Base-by-base conservation (phyloP, 2,329 filamentous ascomycete genomes). In the Chaetomium sp. region DNA sequence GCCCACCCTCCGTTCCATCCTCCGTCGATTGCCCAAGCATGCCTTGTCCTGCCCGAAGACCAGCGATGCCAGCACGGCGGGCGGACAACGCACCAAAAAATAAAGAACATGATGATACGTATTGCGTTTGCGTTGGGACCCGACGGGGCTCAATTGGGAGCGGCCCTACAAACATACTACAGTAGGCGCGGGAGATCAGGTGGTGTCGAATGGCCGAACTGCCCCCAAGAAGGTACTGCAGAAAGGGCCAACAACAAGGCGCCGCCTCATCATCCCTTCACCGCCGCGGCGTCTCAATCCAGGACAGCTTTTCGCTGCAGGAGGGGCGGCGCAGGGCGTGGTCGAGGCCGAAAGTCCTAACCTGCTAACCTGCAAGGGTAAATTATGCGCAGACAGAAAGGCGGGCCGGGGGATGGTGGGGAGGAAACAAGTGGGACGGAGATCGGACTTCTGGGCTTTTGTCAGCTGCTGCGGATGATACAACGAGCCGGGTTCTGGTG, bases 381-480 rank as follows among this genome's bases (percentile, higher is more conserved):
- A 55, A 55, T 42, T 43, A 45, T 43, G 50, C 45, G 55, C 46
- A 49, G 34, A 37, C n/a, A 19, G 32, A 50, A 48, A 44, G 48
- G 46, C 46, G 52, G 51, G 51, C 45, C 50, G 40, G 44, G 47
- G 54, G 36, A 46, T 58, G 56, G 19, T 27, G 19, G 19, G 19
- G 19, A 27, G 19, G 19, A 27, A 27, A 27, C 19, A 27, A 27
- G 19, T 27, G 19, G 19, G 19, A 27, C 19, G 19, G 53, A 53
- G 58, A 56, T 62, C 59, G 63, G 63, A 57, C 19, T 50, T 63
- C 57, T 61, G 58, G 59, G 51, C 58, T 63, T 62, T 64, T 63
- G 63, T 65, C 63, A 65, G 63, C 63, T 65, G 63, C 62, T 60
- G 62, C 57, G 59, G 58, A 65, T 62, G 61, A 64, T 55, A 61